Conservation (phyloP, 176 grass and related monocot genomes). For the Thalia dealbata region DNA sequence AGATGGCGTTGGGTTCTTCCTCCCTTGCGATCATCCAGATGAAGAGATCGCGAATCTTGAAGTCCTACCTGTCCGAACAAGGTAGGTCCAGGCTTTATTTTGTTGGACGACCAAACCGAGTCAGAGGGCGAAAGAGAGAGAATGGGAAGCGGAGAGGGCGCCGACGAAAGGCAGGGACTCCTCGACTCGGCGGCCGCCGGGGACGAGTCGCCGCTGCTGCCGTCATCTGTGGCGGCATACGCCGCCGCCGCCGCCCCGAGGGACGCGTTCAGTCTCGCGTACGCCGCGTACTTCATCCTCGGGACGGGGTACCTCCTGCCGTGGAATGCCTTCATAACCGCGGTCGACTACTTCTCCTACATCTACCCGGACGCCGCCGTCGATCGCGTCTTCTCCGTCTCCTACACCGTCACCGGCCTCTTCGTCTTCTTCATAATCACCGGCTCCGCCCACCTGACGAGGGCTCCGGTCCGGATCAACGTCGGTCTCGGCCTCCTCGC, state of each 20-base stretch:
- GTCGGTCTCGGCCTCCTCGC: slow-evolving; percentile 51
- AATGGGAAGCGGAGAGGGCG: not conserved
- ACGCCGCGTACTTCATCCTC: slow-evolving; percentile 77
- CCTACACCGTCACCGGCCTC: slow-evolving; percentile 68
- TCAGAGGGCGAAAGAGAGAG: not conserved
- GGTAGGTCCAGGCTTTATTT: no score
- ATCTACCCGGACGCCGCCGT: slow-evolving; percentile 62
- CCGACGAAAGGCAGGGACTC: not conserved
- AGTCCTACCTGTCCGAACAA: no score
- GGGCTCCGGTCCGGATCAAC: slow-evolving; percentile 58
- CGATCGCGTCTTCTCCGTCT: slow-evolving; percentile 80
- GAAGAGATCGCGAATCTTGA: no score
- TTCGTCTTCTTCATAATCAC: slow-evolving; percentile 49
- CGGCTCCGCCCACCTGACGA: slow-evolving; percentile 51
- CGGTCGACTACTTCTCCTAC: slow-evolving; percentile 96
- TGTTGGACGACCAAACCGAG: no score
- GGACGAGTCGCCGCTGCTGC: not conserved
- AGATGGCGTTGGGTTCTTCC: no score
- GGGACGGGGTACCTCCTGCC: slow-evolving; percentile 82
- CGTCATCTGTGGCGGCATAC: not conserved
- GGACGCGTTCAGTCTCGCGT: slow-evolving; percentile 41
- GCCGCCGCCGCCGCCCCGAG: not conserved
- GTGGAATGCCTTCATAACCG: slow-evolving; percentile 98
- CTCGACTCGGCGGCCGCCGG: not conserved
- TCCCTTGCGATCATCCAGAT: no score